Base-by-base conservation (phyloP, 2,329 filamentous ascomycete genomes). In the Zymoseptoria brevis region DNA sequence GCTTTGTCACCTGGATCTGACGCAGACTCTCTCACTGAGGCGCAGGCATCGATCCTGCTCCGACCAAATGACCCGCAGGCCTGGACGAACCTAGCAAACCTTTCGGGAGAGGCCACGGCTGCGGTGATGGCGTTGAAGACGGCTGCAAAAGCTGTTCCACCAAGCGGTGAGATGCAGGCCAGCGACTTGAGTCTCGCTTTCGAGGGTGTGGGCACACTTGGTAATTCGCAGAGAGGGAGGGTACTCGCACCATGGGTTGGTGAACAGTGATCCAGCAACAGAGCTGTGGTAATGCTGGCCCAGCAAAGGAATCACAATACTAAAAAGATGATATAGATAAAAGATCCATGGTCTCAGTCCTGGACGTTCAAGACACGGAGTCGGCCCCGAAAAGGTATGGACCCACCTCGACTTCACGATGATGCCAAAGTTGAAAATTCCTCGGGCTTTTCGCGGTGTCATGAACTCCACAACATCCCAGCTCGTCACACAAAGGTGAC, bases 101-200 rank as follows among this genome's bases (percentile, higher is more conserved):
- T 82, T 0, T 81, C 81, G 0, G 82, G 80, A 2, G 75, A 79
- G 50, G 67, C 79, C 0, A 81, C 81, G 65, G 77, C 82, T 7
- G 87, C 89, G 2, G 84, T 89, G 65, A 91, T 96, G 85, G 89
- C 91, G 1, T 78, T 96, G 61, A 81, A 86, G 69, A 89, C 91
- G n/a, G 91, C 92, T 0, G 70, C 83, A 45, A 85, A 86, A 66
- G 85, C 83, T 8, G 84, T 92, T 2, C 88, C 91, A 41, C 91
- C 92, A 0, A 75, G 80, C 55, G 89, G 90, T 0, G 75, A 79
- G 1, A 75, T 96, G 11, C 83, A 82, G 19, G 85, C 90, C 1
- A 78, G 80, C 22, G 88, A 90, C 60, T 74, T 97, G 57, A 84
- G 89, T 1, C 77, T 79, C 63, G 87, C 90, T 4, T 91, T 89